phyloP scores from a whole-genome alignment of 805 yeast species.

The Candida easanensis region DNA sequence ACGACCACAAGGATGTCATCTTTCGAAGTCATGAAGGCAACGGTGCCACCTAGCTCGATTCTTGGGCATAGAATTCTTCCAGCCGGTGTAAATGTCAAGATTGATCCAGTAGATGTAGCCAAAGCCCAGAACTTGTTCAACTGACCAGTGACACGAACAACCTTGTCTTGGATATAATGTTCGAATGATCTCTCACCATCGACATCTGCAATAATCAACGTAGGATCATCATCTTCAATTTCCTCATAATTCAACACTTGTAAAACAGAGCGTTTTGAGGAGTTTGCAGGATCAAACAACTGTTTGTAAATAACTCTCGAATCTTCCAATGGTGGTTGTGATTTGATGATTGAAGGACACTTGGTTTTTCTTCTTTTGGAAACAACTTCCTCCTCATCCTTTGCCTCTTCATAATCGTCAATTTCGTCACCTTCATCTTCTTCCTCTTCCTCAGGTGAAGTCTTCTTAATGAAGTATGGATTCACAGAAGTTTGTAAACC shows the following conservation, averaged over 20 bases:
- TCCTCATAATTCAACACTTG: conserved; percentile 32
- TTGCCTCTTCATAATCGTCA: conserved; percentile 40
- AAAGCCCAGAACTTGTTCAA: conserved; percentile 46
- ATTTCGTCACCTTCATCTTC: conserved; percentile 28
- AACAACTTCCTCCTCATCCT: conserved; percentile 39
- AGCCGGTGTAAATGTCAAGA: conserved; percentile 42
- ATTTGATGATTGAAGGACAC: conserved; percentile 21
- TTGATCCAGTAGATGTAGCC: conserved; percentile 56
- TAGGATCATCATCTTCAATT: conserved; percentile 35
- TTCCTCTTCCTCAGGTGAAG: conserved; percentile 23
- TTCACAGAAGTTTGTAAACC: conserved; percentile 66
- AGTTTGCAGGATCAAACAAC: conserved; percentile 10
- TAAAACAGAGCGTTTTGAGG: conserved; percentile 29
- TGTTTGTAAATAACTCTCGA: conserved; percentile 14
- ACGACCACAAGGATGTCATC: conserved; percentile 39
- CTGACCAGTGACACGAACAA: conserved; percentile 38
- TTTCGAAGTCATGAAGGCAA: conserved; percentile 37
- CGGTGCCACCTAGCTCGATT: conserved; percentile 49
- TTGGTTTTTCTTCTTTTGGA: conserved; percentile 33
- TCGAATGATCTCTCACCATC: conserved; percentile 38
- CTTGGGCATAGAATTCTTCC: conserved; percentile 48
- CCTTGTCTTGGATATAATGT: conserved; percentile 37
- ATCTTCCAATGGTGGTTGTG: conserved; percentile 16
- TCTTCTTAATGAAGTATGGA: conserved; percentile 43
- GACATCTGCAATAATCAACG: conserved; percentile 35